These are phyloP conservation scores for Penicillium robsamsonii DNA, from an alignment of 495 filamentous ascomycete genomes.

Conservation along the genomic window DNA sequence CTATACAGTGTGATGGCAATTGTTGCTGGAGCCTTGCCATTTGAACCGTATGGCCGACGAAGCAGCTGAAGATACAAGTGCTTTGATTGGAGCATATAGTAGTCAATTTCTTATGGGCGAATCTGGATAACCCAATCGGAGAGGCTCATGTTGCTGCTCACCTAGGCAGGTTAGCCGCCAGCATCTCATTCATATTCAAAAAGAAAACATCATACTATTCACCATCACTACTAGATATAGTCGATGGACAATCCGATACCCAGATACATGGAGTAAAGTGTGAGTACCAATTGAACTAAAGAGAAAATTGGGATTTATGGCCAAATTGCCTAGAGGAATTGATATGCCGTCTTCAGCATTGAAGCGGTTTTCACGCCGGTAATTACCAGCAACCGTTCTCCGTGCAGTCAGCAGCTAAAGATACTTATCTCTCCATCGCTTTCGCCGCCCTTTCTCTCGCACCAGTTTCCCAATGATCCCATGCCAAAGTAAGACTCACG, in stretches of 20 bases:
- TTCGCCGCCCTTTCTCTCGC: conserved; percentile 5
- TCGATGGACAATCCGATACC: not conserved
- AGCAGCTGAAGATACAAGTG: conserved; percentile 37
- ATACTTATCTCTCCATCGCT: conserved; percentile 10
- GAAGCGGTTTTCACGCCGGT: not conserved
- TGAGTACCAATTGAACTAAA: not conserved
- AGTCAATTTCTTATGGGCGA: no score
- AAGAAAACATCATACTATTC: not conserved
- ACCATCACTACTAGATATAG: not conserved
- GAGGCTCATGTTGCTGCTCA: not conserved
- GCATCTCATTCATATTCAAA: not conserved
- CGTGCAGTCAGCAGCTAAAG: not conserved
- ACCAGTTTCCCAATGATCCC: conserved; percentile 20
- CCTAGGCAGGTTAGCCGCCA: not conserved
- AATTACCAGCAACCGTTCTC: not conserved
- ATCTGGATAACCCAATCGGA: no score
- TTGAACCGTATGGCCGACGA: conserved; percentile 67
- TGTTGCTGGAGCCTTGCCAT: conserved; percentile 60
- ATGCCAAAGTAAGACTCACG: conserved; percentile 15
- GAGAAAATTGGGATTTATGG: not conserved
- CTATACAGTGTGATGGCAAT: conserved; percentile 64
- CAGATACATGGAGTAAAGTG: not conserved
- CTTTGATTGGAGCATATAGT: no score
- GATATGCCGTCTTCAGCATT: no score
- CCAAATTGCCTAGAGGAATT: no score